These are phyloP conservation scores for Rhynchospora pubera DNA, from an alignment of 176 grass and related monocot species.

Conservation along the genomic window DNA sequence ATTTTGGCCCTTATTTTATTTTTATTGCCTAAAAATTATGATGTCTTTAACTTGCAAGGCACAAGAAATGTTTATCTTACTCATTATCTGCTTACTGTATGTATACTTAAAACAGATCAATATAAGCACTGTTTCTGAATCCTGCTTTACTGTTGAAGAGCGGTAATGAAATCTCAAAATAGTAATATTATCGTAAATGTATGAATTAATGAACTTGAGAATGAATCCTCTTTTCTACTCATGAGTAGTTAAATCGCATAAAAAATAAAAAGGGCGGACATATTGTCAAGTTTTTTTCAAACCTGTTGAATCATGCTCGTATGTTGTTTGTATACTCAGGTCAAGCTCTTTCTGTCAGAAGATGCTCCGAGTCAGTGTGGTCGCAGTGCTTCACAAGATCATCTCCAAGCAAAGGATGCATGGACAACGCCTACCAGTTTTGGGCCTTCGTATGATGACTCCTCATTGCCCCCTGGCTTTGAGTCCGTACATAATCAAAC, in stretches of 20 bases:
- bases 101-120: not conserved
- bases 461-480: constrained; percentile 72
- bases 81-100: not conserved
- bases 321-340: constrained; percentile 35
- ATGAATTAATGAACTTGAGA: not conserved
- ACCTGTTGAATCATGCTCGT: not conserved
- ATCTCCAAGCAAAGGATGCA: constrained; percentile 95
- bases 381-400: constrained; percentile 54
- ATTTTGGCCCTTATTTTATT: not conserved
- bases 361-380: constrained; percentile 79
- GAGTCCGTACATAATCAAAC: constrained; percentile 51
- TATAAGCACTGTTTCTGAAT: not conserved
- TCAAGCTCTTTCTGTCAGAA: constrained; percentile 83
- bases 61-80: not conserved
- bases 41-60: not conserved
- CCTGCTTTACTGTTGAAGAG: not conserved
- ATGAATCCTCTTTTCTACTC: too few relatives aligned
- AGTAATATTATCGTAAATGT: not conserved
- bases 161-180: not conserved
- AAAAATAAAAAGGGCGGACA: not conserved
- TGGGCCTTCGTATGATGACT: constrained; percentile 65
- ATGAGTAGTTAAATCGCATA: not conserved
- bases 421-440: constrained; percentile 59
- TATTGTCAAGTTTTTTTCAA: constrained; percentile 2
- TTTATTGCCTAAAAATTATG: not conserved